Evolutionary conservation across 306 rosid genomes (phyloP), one percentile per base, ranked within the genome.

Genomic region (Corylus avellana): DNA sequence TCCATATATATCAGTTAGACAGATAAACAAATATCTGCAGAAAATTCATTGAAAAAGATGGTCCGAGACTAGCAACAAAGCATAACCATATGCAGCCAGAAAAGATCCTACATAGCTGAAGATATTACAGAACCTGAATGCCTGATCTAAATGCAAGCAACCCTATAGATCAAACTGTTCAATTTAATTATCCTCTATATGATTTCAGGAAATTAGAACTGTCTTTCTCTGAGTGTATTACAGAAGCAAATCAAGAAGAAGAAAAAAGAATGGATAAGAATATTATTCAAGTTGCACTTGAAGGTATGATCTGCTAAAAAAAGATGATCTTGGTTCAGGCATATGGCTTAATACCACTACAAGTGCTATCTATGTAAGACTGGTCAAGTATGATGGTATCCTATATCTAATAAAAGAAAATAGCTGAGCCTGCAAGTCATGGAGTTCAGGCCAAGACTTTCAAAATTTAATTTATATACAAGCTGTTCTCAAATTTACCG

Each of bases 1-100:
- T 12, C 56, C 71, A 61, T 73, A 72, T 17, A 54, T 49, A 48
- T 84, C 70, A 88, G 79, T 69, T 81, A 39, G 59, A 68, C 37
- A 71, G 57, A 68, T 11, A 42, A 76, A 55, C 44, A 47, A 77
- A 13, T 49, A 66, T 48, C 73, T 64, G 79, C 70, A 68, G 27
- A 75, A 82, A 56, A n/a, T 70, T 78, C 44, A 27, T 59, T 63
- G 62, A 39, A 73, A 18, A 50, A 12, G 5, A 32, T 22, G 35
- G 75, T 51, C 76, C 47, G n/a, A 55, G 42, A 17, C 13, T 44
- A 77, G 73, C 54, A 6, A 32, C 18, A 63, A 79, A 68, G 70
- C 58, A 80, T 64, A 74, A 70, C 42, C 63, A 32, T 50, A 72
- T 53, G 50, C 35, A 3, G 35, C 53, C 17, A 17, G 61, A 64